phyloP scores from a whole-genome alignment of 2,329 filamentous ascomycete species.

The Aspergillus luchuensis region DNA sequence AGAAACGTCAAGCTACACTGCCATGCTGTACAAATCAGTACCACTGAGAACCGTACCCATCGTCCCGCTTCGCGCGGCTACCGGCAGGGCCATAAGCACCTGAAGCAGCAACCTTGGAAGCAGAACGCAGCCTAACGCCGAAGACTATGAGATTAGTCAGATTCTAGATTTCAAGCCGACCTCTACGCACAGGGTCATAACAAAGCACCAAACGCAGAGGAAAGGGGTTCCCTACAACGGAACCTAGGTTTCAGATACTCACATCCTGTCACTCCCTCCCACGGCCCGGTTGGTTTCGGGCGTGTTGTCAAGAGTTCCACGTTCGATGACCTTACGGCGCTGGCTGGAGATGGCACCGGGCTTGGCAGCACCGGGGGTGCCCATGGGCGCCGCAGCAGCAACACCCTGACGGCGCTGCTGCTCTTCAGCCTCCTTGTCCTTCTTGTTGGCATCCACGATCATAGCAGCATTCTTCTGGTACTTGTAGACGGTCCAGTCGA shows the following conservation, averaged over 20 bases:
- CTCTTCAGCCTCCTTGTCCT: conserved; percentile 76
- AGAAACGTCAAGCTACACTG: conserved; percentile 31
- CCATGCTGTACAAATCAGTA: conserved; percentile 44
- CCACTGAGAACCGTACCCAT: conserved; percentile 53
- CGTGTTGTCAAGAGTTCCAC: conserved; percentile 66
- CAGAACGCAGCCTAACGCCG: conserved; percentile 84
- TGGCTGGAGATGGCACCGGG: conserved; percentile 72
- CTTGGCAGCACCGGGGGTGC: conserved; percentile 63
- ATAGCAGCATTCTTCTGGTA: conserved; percentile 99
- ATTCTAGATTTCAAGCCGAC: conserved; percentile 66
- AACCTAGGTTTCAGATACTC: conserved; percentile 75
- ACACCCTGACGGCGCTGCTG: conserved; percentile 68
- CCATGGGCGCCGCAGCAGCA: conserved; percentile 59
- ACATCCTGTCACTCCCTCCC: conserved; percentile 90
- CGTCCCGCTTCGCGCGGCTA: conserved; percentile 57
- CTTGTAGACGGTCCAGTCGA: conserved; percentile 99
- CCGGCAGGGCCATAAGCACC: conserved; percentile 49
- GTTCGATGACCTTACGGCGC: conserved; percentile 82
- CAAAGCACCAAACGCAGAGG: conserved; percentile 80
- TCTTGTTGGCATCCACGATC: conserved; percentile 78
- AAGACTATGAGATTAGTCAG: conserved; percentile 80
- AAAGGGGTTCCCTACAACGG: conserved; percentile 76
- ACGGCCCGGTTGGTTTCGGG: conserved; percentile 74
- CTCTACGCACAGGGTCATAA: conserved; percentile 70
- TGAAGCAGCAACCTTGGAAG: conserved; percentile 68